These are phyloP conservation scores for Alternaria novae-zelandiae DNA, from an alignment of 2,329 filamentous ascomycete species.

Conservation along the genomic window DNA sequence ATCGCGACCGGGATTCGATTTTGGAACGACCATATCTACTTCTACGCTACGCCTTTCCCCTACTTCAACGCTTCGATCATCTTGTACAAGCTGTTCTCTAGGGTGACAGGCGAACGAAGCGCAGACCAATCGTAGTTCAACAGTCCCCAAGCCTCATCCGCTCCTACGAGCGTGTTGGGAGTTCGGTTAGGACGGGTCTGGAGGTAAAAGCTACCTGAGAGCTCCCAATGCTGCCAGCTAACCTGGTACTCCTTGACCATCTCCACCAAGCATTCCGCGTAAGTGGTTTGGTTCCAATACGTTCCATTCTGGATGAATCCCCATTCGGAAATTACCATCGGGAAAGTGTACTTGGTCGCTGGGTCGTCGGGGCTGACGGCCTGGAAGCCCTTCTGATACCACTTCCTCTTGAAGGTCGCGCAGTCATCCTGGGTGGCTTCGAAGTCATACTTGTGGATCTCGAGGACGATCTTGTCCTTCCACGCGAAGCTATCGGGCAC, in stretches of 20 bases:
- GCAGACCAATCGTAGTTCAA: conserved; percentile 39
- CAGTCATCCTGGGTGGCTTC: conserved; percentile 41
- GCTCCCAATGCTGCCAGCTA: conserved; percentile 41
- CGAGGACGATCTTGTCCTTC: conserved; percentile 41
- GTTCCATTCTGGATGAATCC: conserved; percentile 41
- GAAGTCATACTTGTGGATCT: conserved; percentile 46
- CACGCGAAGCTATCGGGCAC: conserved; percentile 31
- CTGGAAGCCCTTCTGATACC: conserved; percentile 44
- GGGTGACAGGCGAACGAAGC: conserved; percentile 34
- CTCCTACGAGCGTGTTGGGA: conserved; percentile 34
- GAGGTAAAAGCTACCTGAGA: conserved; percentile 40
- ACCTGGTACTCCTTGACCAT: conserved; percentile 43
- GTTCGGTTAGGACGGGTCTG: conserved; percentile 48
- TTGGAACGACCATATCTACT: not conserved
- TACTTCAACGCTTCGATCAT: conserved; percentile 36
- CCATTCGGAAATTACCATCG: conserved; percentile 44
- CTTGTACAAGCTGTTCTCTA: conserved; percentile 42
- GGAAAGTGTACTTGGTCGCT: conserved; percentile 38
- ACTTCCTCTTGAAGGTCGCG: conserved; percentile 41
- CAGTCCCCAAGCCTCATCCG: conserved; percentile 42
- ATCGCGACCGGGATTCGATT: not conserved
- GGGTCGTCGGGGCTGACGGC: conserved; percentile 36
- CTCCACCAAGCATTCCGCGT: conserved; percentile 39
- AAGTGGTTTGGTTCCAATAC: conserved; percentile 44
- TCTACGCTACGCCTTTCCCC: not conserved